Evolutionary conservation across 305 asterid genomes (phyloP).

Genomic region (Stenogyne calaminthoides): DNA sequence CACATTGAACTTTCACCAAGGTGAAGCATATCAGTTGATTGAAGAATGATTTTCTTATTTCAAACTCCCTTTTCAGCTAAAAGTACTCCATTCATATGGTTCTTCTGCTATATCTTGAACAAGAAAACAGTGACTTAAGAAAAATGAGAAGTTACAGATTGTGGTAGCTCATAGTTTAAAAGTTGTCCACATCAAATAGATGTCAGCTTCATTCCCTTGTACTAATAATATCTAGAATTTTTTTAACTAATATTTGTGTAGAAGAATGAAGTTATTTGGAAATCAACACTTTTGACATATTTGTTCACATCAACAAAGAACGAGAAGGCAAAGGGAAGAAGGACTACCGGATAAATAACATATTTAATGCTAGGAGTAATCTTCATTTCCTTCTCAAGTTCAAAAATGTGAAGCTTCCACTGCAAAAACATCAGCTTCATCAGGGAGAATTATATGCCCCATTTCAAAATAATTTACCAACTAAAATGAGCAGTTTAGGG

Average conservation of each 20-base stretch:
- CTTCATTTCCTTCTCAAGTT: constrained; percentile 34
- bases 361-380: constrained; percentile 30
- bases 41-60: not conserved
- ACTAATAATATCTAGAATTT: no score
- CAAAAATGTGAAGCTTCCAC: constrained; percentile 36
- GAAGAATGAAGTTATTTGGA: not conserved
- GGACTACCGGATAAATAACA: constrained; percentile 28
- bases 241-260: not conserved
- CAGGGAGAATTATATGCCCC: constrained; percentile 18
- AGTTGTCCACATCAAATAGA: not conserved
- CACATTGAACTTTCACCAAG: not conserved
- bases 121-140: not conserved
- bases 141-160: not conserved
- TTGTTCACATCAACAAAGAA: constrained; percentile 9
- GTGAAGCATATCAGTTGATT: not conserved
- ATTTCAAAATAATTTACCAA: not conserved
- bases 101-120: not conserved
- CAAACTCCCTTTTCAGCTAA: not conserved
- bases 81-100: not conserved
- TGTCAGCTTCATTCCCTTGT: not conserved
- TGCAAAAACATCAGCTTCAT: constrained; percentile 24
- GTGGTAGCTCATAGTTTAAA: not conserved
- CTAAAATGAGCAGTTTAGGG: not conserved
- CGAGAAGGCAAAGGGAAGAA: not conserved
- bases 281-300: not conserved